Conservation (phyloP, 2,329 filamentous ascomycete genomes). For the Colletotrichum chlorophyti region DNA sequence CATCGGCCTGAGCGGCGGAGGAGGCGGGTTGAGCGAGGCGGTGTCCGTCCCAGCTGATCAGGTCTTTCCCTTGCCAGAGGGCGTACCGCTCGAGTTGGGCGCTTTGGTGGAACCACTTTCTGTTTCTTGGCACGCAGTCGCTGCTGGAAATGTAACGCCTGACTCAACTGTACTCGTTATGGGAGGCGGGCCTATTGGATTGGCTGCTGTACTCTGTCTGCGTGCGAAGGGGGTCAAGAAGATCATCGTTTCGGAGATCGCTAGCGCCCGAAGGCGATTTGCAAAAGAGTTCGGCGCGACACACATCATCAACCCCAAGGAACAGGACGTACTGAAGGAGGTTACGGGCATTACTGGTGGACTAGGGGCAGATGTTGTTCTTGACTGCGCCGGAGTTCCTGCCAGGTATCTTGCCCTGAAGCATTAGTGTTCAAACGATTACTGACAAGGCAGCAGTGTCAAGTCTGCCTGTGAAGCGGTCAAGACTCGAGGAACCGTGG, state of each 20-base stretch:
- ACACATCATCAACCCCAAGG: slow-evolving; percentile 24
- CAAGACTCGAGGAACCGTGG: slow-evolving; percentile 32
- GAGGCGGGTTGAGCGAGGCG: slow-evolving; percentile 61
- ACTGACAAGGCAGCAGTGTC: slow-evolving; percentile 6
- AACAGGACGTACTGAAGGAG: slow-evolving; percentile 29
- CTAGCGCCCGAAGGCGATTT: slow-evolving; percentile 55
- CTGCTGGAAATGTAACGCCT: slow-evolving; percentile 35
- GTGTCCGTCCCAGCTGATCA: slow-evolving; percentile 55
- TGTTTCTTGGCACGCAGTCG: slow-evolving; percentile 69
- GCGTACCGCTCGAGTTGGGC: slow-evolving; percentile 57
- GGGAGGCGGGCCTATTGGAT: slow-evolving; percentile 68
- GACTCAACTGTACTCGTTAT: slow-evolving; percentile 60
- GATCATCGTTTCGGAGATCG: slow-evolving; percentile 65
- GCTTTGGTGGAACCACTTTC: slow-evolving; percentile 69
- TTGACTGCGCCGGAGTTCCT: slow-evolving; percentile 35
- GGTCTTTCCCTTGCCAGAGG: slow-evolving; percentile 55
- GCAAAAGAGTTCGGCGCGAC: slow-evolving; percentile 60
- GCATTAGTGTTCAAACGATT: accelerated
- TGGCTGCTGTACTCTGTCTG: slow-evolving; percentile 66
- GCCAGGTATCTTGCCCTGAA: slow-evolving; percentile 14
- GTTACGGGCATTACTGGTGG: slow-evolving; percentile 28
- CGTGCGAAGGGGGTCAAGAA: slow-evolving; percentile 56
- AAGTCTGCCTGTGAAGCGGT: slow-evolving; percentile 31
- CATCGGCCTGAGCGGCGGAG: slow-evolving; percentile 45
- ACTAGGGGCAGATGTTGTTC: slow-evolving; percentile 30